Evolutionary conservation across 1,284 basidiomycete species (phyloP).

Genomic region (Ceratobasidium sp.): DNA sequence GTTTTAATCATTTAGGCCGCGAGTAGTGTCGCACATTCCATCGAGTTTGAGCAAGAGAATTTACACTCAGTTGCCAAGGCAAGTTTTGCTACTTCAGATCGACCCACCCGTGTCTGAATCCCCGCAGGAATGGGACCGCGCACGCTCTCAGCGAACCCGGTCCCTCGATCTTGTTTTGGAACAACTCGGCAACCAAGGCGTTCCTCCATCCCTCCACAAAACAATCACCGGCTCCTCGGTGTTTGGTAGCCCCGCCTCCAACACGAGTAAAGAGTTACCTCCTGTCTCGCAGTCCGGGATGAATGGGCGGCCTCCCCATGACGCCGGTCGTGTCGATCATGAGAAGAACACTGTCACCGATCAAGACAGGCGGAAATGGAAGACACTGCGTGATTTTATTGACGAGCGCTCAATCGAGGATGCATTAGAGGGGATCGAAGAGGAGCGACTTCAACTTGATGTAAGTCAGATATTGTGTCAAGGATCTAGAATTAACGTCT

Average conservation of each 20-base stretch:
- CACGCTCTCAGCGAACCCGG: slow-evolving; percentile 69
- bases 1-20: slow-evolving; percentile 67
- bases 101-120: slow-evolving; percentile 15
- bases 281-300: slow-evolving; percentile 52
- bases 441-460: slow-evolving; percentile 73
- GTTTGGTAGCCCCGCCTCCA: slow-evolving; percentile 78
- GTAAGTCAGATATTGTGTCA: slow-evolving; percentile 53
- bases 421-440: slow-evolving; percentile 76
- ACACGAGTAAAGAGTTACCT: slow-evolving; percentile 55
- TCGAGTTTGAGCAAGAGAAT: slow-evolving; percentile 74
- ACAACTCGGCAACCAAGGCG: slow-evolving; percentile 73
- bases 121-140: slow-evolving; percentile 75
- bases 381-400: slow-evolving; percentile 83
- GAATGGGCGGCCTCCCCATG: slow-evolving; percentile 24
- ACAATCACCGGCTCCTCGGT: slow-evolving; percentile 74
- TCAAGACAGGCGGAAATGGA: slow-evolving; percentile 74
- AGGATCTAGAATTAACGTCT: not conserved
- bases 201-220: slow-evolving; percentile 81
- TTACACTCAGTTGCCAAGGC: slow-evolving; percentile 74
- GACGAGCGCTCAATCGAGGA: slow-evolving; percentile 83
- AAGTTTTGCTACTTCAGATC: slow-evolving; percentile 51
- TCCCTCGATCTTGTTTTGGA: slow-evolving; percentile 77
- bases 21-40: slow-evolving; percentile 74
- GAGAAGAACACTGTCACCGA: slow-evolving; percentile 42
- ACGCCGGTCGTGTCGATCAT: slow-evolving; percentile 24